phyloP scores from a whole-genome alignment of 1,139 yeast species.

The Suhomyces anneliseae region DNA sequence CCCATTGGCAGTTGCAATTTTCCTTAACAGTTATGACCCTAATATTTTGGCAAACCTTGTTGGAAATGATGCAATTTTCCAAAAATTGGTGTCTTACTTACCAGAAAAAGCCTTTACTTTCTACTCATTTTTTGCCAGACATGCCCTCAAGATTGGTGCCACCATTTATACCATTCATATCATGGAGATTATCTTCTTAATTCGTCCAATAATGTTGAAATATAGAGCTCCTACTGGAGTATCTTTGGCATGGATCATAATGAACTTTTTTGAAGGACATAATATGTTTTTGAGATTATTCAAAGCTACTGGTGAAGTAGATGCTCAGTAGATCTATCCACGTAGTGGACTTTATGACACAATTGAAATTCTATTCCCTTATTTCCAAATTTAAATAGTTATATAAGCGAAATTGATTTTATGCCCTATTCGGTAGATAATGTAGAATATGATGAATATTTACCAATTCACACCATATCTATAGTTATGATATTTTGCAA shows the following conservation, averaged over 20 bases:
- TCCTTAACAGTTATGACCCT: constrained; percentile 30
- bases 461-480: too few relatives aligned
- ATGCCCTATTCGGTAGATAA: too few relatives aligned
- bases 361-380: too few relatives aligned
- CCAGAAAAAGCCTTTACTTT: constrained; percentile 21
- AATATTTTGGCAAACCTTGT: constrained; percentile 23
- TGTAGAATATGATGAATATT: too few relatives aligned
- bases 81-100: constrained; percentile 21
- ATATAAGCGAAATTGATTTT: too few relatives aligned
- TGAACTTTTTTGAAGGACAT: constrained; percentile 59
- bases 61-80: constrained; percentile 29
- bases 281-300: constrained; percentile 45
- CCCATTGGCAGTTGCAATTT: constrained; percentile 29
- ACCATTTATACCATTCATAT: constrained; percentile 42
- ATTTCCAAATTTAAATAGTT: too few relatives aligned
- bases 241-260: constrained; percentile 48
- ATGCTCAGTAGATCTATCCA: too few relatives aligned
- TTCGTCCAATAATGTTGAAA: constrained; percentile 46
- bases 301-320: too few relatives aligned
- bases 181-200: constrained; percentile 40
- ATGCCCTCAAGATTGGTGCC: constrained; percentile 18
- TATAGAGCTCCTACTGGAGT: constrained; percentile 57
- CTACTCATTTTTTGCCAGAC: constrained; percentile 18
- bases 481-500: too few relatives aligned
- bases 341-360: too few relatives aligned